phyloP scores from a whole-genome alignment of 2,329 filamentous ascomycete genomes.

The Diaporthe longicolla region DNA sequence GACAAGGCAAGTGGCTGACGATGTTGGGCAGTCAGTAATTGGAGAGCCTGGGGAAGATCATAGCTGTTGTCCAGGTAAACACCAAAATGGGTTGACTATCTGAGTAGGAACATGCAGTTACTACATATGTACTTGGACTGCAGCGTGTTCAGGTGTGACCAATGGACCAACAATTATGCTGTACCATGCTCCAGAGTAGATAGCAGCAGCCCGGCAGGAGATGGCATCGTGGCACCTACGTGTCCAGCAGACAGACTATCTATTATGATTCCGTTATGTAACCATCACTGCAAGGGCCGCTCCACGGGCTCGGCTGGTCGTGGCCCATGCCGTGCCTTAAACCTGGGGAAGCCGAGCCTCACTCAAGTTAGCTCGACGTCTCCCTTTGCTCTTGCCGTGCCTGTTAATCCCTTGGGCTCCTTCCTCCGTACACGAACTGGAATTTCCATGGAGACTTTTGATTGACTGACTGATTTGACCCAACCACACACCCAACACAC shows the following conservation, averaged over 20 bases:
- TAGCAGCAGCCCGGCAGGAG: neutral
- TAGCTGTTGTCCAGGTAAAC: too few relatives aligned
- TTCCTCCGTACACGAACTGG: neutral
- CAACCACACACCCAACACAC: neutral
- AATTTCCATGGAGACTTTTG: neutral
- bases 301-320: constrained; percentile 13
- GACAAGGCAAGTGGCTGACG: neutral
- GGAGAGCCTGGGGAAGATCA: too few relatives aligned
- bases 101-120: too few relatives aligned
- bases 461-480: neutral
- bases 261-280: constrained; percentile 31
- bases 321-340: constrained; percentile 22
- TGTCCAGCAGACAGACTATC: neutral
- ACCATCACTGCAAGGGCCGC: constrained; percentile 5
- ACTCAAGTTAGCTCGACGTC: constrained; percentile 2
- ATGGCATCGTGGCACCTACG: neutral
- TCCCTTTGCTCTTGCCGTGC: constrained; percentile 5
- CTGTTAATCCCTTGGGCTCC: neutral
- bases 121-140: neutral
- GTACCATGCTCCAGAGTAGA: neutral
- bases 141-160: too few relatives aligned
- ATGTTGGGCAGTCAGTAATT: neutral
- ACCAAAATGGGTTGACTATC: too few relatives aligned
- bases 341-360: constrained; percentile 36
- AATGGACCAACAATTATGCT: too few relatives aligned